Evolutionary conservation across 352 stramenopile species (phyloP), one percentile per base, ranked within the genome.

Genomic region (Phytophthora macrochlamydospora): DNA sequence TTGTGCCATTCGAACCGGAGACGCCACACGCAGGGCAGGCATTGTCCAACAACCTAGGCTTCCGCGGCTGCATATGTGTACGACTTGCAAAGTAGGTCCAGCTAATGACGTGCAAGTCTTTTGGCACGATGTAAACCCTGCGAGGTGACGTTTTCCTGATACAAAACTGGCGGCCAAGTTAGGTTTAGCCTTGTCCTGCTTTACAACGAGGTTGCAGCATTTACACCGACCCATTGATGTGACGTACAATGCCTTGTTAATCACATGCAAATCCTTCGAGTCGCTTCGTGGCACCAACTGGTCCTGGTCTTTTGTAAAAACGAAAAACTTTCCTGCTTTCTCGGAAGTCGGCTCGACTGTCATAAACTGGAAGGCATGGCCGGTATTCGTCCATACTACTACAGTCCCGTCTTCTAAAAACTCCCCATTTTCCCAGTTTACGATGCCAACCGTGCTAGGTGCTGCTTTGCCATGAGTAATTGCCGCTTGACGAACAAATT

Each of bases 271-370:
- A 5, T 48, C 64, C 51, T 91, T 92, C 40, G 83, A 86, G 53
- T 87, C 88, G 32, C 83, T 91, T 32, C 85, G 73, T n/a, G 85
- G 85, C 3, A 94, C 85, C 28, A 94, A 77, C 55, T 94, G 85
- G 43, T 94, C 85, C 62, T 91, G 74, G 40, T 88, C 82, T 62
- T 94, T 92, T 6, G 86, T 93, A 49, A 95, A 92, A n/a, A 92
- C 78, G 14, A 93, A 91, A 49, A 94, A 71, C 46, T 92, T 89
- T 0, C 85, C 83, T 8, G 54, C 65, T 46, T 48, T 28, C 7
- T 56, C 72, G 32, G 45, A 65, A 7, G 64, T 73, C 9, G 49
- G 50, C 28, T 74, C 70, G 4, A 45, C 51, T 12, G 72, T 62
- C 40, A 75, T 68, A 46, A 95, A 95, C 46, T 82, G 73, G 31